Base-by-base conservation (phyloP, 2,329 filamentous ascomycete species). In the Aspergillus sp. region DNA sequence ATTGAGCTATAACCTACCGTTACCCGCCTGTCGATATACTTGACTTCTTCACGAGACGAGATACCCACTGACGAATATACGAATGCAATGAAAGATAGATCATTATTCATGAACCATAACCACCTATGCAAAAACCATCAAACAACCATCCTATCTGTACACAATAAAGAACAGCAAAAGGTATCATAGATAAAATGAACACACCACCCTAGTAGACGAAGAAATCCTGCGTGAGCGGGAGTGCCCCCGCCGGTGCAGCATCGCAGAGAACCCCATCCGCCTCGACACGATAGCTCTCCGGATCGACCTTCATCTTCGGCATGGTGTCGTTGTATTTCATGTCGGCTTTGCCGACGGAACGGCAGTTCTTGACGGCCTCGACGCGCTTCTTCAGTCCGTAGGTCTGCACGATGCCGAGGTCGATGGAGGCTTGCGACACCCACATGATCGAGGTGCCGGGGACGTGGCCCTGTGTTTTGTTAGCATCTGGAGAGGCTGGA, bases 251-350 rank as follows among this genome's bases (percentile, higher is more conserved):
- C 3, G 91, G 89, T 71, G 88, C 89, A 0, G 90, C 90, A 40
- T 77, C 81, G 67, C 88, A 92, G 32, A 86, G 76, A 70, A 82
- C 73, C 0, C 89, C 91, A 72, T 96, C 91, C 1, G 92, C 92
- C 75, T 93, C 86, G 21, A 97, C 92, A 14, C 80, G 76, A 76
- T 97, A 97, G 65, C 83, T 86, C 80, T 97, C 93, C 4, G 93
- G 89, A 71, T 97, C 92, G 55, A 97, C 92, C 64, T 79, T 85
- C 89, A 97, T 97, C 75, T 81, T 84, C 13, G 93, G 93, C 83
- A 85, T 91, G 50, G 74, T 74, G 65, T 91, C 85, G 71, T 97
- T 97, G 72, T 85, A 92, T 67, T 90, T 91, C 91, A 97, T 96
- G 72, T 97, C 89, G 63, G 74, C 79, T 80, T 97, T 97, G 41